These are phyloP conservation scores for Pseudogymnoascus sp. DNA, from an alignment of 2,329 filamentous ascomycete species.

Conservation along the genomic window DNA sequence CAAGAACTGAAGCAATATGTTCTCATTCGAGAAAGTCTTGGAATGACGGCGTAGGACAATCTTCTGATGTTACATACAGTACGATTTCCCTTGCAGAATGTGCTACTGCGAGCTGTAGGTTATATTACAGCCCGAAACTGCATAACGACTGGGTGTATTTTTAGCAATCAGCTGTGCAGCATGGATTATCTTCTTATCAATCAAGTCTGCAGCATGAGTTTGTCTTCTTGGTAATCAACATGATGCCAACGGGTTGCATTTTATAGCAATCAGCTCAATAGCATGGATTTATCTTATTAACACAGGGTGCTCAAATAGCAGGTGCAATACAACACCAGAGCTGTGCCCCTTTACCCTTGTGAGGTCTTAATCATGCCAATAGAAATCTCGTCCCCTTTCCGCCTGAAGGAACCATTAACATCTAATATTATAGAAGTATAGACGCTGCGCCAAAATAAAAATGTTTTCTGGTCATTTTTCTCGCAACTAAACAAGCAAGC, in stretches of 20 bases:
- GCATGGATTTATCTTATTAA: neutral
- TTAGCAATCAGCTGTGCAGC: neutral
- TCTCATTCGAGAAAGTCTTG: neutral
- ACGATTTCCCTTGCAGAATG: neutral
- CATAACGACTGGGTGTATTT: neutral
- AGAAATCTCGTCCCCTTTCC: no score
- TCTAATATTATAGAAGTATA: neutral
- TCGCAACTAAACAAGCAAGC: neutral
- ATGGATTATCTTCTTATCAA: neutral
- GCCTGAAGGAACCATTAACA: neutral
- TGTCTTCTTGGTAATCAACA: neutral
- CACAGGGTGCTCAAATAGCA: neutral
- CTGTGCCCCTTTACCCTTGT: neutral
- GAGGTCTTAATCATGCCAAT: no score
- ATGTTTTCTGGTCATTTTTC: neutral
- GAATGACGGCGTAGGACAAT: neutral
- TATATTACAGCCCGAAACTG: neutral
- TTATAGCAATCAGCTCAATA: neutral
- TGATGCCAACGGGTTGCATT: neutral
- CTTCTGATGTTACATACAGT: neutral
- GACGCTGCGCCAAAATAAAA: neutral
- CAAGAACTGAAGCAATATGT: constrained; percentile 26
- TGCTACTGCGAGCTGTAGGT: neutral
- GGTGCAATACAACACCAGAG: neutral
- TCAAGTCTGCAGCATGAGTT: neutral